Conservation (phyloP, 768 basidiomycete genomes). For the Porpolomopsis calyptriformis region DNA sequence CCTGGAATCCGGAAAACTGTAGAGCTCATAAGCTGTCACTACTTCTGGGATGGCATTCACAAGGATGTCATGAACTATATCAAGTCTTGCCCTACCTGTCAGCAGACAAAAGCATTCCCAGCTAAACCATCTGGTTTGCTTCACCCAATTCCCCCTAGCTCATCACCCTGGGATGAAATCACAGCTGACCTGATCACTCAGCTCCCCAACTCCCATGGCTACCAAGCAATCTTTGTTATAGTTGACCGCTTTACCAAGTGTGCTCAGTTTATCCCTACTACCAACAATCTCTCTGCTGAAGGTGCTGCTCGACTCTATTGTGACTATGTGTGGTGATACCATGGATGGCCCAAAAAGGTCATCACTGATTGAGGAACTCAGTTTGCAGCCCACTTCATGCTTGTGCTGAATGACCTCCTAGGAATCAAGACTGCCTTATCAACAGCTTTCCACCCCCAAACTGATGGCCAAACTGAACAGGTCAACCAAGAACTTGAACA, state of each 20-base stretch:
- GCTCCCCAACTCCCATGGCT: not conserved
- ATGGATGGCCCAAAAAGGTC: not conserved
- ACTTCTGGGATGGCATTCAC: not conserved
- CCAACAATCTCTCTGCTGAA: not conserved
- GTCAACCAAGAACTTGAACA: not conserved
- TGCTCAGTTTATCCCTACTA: not conserved
- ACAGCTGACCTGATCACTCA: not conserved
- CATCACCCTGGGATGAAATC: not conserved
- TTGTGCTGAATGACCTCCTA: not conserved
- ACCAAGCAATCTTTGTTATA: not conserved
- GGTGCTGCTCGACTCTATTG: not conserved
- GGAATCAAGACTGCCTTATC: not conserved
- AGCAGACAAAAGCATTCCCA: not conserved
- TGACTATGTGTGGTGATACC: not conserved
- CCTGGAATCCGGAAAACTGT: not conserved
- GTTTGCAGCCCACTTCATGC: not conserved
- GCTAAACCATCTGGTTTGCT: not conserved
- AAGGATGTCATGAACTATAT: not conserved
- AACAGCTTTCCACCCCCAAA: not conserved
- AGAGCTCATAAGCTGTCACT: not conserved
- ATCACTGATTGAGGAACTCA: not conserved
- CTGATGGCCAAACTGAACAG: not conserved
- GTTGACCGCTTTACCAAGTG: not conserved
- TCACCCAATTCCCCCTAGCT: not conserved
- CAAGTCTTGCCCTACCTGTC: not conserved